Conservation (phyloP, 345 rosid species). For the Mangifera indica region DNA sequence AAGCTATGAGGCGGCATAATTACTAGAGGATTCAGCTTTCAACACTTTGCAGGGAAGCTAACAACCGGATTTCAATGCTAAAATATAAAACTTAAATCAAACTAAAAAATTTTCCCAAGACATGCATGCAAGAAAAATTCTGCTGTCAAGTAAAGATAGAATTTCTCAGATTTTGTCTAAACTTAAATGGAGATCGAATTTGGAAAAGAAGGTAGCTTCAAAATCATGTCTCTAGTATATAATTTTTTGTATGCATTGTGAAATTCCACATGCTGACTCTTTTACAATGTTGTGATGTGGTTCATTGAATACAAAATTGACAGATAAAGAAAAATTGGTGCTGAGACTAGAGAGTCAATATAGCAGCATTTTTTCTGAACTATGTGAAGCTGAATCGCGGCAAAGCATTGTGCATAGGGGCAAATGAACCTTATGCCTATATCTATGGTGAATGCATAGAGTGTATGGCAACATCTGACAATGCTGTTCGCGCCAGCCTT, state of each 20-base stretch:
- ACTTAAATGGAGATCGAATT: constrained; percentile 30
- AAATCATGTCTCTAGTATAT: neutral
- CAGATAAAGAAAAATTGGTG: constrained; percentile 38
- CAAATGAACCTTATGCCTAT: constrained; percentile 43
- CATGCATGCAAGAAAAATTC: too few species aligned
- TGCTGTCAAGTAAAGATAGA: constrained; percentile 32
- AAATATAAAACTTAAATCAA: too few species aligned
- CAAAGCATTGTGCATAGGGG: constrained; percentile 42
- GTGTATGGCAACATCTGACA: constrained; percentile 48
- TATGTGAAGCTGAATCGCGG: constrained; percentile 41
- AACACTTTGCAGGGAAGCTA: too few species aligned
- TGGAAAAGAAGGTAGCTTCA: constrained; percentile 32
- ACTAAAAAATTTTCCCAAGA: too few species aligned
- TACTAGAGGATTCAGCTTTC: too few species aligned
- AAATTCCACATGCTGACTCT: neutral
- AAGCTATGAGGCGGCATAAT: too few species aligned
- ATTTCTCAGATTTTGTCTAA: constrained; percentile 23
- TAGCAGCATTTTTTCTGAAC: constrained; percentile 36
- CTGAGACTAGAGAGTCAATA: constrained; percentile 39
- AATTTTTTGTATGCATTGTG: neutral
- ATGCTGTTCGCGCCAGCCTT: constrained; percentile 46
- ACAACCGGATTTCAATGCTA: too few species aligned
- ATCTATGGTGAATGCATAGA: constrained; percentile 39
- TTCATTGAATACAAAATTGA: constrained; percentile 26
- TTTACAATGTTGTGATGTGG: neutral